A percentile compares a stretch with the other conserved stretches of the same genome.
These are phyloP conservation scores for Glycine soja DNA, from an alignment of 306 rosid species.

Conservation along the genomic window DNA sequence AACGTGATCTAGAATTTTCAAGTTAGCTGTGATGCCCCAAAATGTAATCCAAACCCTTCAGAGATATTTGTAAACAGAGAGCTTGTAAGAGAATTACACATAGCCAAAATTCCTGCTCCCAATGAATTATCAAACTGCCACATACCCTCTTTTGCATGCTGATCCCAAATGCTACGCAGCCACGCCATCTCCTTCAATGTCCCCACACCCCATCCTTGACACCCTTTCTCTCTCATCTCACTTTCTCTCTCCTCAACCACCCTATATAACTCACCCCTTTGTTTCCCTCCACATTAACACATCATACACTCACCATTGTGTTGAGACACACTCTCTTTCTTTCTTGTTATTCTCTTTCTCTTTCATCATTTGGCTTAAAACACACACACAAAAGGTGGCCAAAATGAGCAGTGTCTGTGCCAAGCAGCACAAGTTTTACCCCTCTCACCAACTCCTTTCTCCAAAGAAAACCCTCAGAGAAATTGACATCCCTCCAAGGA, in stretches of 20 bases:
- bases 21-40: conserved; percentile 9
- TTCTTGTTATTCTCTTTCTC: not conserved
- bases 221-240: conserved; percentile 12
- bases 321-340: not conserved
- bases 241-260: conserved; percentile 22
- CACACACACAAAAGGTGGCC: not conserved
- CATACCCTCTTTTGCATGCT: conserved; percentile 87
- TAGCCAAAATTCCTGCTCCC: not conserved
- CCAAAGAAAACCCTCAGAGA: conserved; percentile 53
- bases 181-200: conserved; percentile 66
- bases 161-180: conserved; percentile 69
- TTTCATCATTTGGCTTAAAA: not conserved
- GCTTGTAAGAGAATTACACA: conserved; percentile 39
- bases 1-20: conserved; percentile 49
- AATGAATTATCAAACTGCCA: conserved; percentile 63
- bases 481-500: conserved; percentile 80
- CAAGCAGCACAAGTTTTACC: conserved; percentile 60
- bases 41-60: not conserved
- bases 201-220: conserved; percentile 52
- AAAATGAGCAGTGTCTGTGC: conserved; percentile 66
- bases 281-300: conserved; percentile 46
- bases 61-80: conserved; percentile 12
- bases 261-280: conserved; percentile 56
- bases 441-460: conserved; percentile 52
- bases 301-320: not conserved